Conservation (phyloP, 1,284 basidiomycete genomes). For the Ustilago xerochloae region DNA sequence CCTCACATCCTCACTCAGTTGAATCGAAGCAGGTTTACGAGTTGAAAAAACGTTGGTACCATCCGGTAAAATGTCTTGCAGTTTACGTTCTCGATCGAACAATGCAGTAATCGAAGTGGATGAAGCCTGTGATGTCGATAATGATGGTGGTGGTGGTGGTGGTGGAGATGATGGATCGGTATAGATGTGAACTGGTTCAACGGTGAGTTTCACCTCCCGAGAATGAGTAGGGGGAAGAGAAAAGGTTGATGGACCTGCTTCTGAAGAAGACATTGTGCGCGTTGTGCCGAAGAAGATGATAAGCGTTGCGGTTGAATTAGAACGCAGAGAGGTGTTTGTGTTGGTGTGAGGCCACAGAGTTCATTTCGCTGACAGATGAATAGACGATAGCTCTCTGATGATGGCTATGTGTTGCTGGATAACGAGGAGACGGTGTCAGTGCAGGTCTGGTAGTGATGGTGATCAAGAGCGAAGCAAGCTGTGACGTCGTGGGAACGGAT, state of each 20-base stretch:
- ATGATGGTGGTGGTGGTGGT: not conserved
- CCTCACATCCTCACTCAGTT: conserved; percentile 33
- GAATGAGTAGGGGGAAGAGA: not conserved
- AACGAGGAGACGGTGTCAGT: no score
- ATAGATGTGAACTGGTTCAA: conserved; percentile 43
- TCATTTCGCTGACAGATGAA: no score
- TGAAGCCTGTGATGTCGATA: not conserved
- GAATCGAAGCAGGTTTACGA: conserved; percentile 3
- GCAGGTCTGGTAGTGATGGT: no score
- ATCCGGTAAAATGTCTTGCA: conserved; percentile 21
- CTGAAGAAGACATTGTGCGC: conserved; percentile 1
- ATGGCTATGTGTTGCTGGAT: no score
- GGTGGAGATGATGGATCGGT: conserved; percentile 5
- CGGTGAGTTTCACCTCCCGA: conserved; percentile 15
- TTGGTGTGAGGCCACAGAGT: no score
- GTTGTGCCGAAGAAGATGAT: no score
- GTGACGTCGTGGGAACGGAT: no score
- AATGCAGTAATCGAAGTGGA: not conserved
- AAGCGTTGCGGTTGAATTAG: no score
- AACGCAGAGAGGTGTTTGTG: no score
- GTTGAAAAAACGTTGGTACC: conserved; percentile 29
- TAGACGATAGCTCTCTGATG: no score
- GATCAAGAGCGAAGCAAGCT: no score
- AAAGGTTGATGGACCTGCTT: conserved; percentile 12
- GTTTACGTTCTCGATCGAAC: conserved; percentile 31